Conservation (phyloP, 371 early-diverging fungal species). For the Mortierella sp. region DNA sequence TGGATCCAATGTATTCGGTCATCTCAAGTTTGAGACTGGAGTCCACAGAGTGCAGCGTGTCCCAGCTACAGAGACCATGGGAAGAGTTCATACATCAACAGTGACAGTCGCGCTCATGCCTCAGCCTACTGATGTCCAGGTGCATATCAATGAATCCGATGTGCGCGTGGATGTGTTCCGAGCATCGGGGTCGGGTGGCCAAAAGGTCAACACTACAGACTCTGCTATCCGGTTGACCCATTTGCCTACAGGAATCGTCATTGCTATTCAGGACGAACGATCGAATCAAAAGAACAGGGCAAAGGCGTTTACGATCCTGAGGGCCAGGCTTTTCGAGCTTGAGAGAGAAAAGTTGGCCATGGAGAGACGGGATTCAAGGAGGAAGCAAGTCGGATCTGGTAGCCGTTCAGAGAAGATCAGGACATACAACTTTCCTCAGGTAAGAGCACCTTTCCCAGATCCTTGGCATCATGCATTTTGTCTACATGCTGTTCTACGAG, state of each 20-base stretch:
- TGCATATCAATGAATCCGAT: conserved; percentile 76
- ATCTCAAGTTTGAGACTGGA: conserved; percentile 83
- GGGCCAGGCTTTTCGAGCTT: conserved; percentile 81
- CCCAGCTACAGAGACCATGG: conserved; percentile 85
- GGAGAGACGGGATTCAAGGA: conserved; percentile 71
- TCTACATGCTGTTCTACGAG: not conserved
- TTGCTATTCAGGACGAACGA: conserved; percentile 91
- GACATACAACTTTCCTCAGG: conserved; percentile 78
- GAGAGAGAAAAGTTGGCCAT: conserved; percentile 69
- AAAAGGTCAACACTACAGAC: conserved; percentile 96
- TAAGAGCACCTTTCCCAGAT: not conserved
- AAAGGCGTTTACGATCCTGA: conserved; percentile 85
- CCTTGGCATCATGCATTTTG: not conserved
- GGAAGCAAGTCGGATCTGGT: conserved; percentile 76
- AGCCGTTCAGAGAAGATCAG: conserved; percentile 87
- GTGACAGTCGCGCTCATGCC: conserved; percentile 87
- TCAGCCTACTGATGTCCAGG: conserved; percentile 77
- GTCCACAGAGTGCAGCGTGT: conserved; percentile 89
- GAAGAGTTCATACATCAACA: conserved; percentile 89
- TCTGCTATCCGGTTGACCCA: conserved; percentile 95
- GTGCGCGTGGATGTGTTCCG: conserved; percentile 82
- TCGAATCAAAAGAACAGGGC: conserved; percentile 93
- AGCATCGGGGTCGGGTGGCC: conserved; percentile 87
- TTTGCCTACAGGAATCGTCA: conserved; percentile 88
- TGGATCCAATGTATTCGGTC: conserved; percentile 79